Conservation (phyloP, 179 eudicot genomes). For the Silene noctiflora region DNA sequence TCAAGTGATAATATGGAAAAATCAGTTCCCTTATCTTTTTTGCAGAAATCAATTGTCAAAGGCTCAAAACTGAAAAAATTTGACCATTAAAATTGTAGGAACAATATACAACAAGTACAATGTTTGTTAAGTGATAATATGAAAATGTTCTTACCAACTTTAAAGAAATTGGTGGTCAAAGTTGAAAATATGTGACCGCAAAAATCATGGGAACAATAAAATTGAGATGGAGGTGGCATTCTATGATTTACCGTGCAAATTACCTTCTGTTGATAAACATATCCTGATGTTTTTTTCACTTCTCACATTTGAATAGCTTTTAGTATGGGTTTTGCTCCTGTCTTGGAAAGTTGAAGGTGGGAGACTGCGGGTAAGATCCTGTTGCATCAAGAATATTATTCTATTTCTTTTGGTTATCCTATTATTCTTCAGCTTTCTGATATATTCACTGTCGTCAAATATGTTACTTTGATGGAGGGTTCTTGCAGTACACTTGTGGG, state of each 20-base stretch:
- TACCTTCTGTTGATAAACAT: conserved; percentile 20
- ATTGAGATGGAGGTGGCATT: neutral
- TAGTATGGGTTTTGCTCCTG: conserved; percentile 35
- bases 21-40: no score
- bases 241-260: neutral
- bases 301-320: conserved; percentile 30
- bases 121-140: neutral
- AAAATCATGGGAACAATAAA: neutral
- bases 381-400: conserved; percentile 10
- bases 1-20: neutral
- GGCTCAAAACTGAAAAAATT: neutral
- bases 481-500: conserved; percentile 20
- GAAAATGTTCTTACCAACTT: neutral
- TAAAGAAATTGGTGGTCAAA: no score
- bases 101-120: neutral
- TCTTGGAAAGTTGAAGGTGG: conserved; percentile 35
- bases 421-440: conserved; percentile 11
- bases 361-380: conserved; percentile 34
- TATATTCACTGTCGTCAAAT: conserved; percentile 18
- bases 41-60: neutral
- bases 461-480: conserved; percentile 23
- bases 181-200: neutral
- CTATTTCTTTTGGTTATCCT: neutral
- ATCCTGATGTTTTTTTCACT: conserved; percentile 22
- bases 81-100: neutral